Percentiles rank a stretch among this genome's conserved stretches.
These are phyloP conservation scores for Citrus australasica DNA, from an alignment of 345 rosid species.

Conservation along the genomic window DNA sequence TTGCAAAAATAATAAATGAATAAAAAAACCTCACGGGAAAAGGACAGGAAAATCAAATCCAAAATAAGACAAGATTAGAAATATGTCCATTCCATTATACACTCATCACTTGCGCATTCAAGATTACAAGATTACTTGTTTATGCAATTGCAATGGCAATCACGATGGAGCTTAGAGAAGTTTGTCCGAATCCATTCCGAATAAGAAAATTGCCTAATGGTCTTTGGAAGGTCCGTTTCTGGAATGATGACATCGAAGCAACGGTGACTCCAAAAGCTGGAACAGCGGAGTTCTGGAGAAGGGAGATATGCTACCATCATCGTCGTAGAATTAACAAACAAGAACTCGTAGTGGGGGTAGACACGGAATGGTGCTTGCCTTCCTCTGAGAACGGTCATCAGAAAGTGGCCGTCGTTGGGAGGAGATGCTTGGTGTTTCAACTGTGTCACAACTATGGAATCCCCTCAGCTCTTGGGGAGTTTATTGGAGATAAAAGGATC, in stretches of 20 bases:
- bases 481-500: background rate
- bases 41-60: too few relatives aligned
- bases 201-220: too few relatives aligned
- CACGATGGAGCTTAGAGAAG: too few relatives aligned
- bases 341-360: background rate
- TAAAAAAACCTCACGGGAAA: too few relatives aligned
- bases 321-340: background rate
- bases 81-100: too few relatives aligned
- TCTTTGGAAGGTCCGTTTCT: too few relatives aligned
- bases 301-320: background rate
- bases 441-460: background rate
- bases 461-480: background rate
- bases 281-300: background rate
- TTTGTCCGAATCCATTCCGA: too few relatives aligned
- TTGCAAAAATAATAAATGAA: too few relatives aligned
- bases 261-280: background rate
- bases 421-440: background rate
- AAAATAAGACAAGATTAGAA: too few relatives aligned
- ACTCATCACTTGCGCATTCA: too few relatives aligned
- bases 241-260: background rate
- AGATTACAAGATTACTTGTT: too few relatives aligned
- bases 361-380: conserved; percentile 1
- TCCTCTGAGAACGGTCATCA: background rate
- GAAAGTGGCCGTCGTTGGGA: background rate
- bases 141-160: too few relatives aligned